These are phyloP conservation scores for Stylosanthes scabra DNA, from an alignment of 331 rosid genomes.

Conservation along the genomic window DNA sequence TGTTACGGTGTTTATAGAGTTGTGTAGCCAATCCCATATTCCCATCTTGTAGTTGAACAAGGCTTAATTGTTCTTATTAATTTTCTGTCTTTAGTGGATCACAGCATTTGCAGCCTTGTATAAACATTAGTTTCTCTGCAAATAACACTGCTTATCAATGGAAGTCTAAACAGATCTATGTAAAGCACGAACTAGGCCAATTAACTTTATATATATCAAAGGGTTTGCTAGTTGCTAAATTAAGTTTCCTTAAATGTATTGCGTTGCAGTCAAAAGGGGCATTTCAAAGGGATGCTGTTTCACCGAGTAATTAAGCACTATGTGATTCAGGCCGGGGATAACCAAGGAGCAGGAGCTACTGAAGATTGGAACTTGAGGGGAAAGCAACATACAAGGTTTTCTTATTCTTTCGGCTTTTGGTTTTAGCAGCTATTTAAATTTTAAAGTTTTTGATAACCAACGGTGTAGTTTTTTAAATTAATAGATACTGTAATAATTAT, in stretches of 20 bases:
- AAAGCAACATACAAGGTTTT: slow-evolving; percentile 79
- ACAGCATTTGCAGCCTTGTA: slow-evolving; percentile 1
- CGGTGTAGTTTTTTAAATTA: slow-evolving; percentile 30
- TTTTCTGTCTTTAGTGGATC: slow-evolving; percentile 24
- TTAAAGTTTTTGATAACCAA: slow-evolving; percentile 5
- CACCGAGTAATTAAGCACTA: slow-evolving; percentile 81
- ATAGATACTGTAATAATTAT: slow-evolving; percentile 23
- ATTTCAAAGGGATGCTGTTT: slow-evolving; percentile 87
- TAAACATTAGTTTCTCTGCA: slow-evolving; percentile 13
- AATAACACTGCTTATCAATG: slow-evolving; percentile 10
- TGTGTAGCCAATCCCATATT: not conserved
- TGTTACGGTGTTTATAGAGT: not conserved
- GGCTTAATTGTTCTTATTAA: not conserved
- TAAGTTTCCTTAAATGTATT: too few relatives aligned
- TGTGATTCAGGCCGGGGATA: slow-evolving; percentile 85
- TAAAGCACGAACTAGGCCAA: not conserved
- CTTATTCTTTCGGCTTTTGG: slow-evolving; percentile 24
- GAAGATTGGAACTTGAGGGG: slow-evolving; percentile 90
- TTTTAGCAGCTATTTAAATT: slow-evolving; percentile 18
- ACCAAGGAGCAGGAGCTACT: slow-evolving; percentile 69
- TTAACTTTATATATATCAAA: too few relatives aligned
- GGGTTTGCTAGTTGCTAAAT: too few relatives aligned
- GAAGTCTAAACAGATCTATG: not conserved
- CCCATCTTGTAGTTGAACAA: not conserved
- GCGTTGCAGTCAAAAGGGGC: slow-evolving; percentile 93